Evolutionary conservation across 2,329 filamentous ascomycete genomes (phyloP).

Genomic region (Colletotrichum graminicola): DNA sequence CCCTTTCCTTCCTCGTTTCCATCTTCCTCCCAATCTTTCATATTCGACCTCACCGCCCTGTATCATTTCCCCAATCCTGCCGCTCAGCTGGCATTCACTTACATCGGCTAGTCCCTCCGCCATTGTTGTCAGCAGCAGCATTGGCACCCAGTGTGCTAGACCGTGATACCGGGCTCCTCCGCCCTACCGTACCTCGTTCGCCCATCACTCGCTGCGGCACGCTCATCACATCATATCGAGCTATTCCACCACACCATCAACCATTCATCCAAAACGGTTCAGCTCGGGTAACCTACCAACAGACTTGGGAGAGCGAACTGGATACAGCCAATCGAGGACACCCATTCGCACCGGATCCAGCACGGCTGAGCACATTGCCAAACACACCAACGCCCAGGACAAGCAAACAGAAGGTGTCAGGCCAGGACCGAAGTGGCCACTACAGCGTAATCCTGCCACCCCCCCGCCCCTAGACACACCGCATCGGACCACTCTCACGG

Average conservation of each 20-base stretch:
- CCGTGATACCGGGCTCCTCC: constrained; percentile 33
- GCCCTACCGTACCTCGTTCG: constrained; percentile 26
- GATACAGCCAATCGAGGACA: constrained; percentile 13
- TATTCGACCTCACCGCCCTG: neutral
- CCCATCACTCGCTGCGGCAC: constrained; percentile 35
- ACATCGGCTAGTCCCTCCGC: neutral
- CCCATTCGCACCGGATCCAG: constrained; percentile 8
- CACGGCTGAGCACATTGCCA: neutral
- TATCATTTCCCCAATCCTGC: neutral
- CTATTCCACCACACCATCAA: constrained; percentile 17
- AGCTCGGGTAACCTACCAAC: constrained; percentile 8
- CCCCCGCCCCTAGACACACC: neutral
- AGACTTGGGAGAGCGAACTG: neutral
- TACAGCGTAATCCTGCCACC: neutral
- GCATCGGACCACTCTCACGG: constrained; percentile 1
- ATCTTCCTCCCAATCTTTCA: neutral
- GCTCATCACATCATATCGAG: neutral
- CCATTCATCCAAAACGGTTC: constrained; percentile 14
- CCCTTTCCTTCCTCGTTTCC: neutral
- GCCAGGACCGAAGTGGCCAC: neutral
- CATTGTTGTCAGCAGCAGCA: constrained; percentile 14
- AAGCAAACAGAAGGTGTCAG: neutral
- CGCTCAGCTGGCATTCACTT: neutral
- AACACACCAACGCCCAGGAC: constrained; percentile 13
- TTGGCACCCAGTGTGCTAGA: constrained; percentile 9